phyloP scores from a whole-genome alignment of 495 filamentous ascomycete species.

The Penicillium pulvis region DNA sequence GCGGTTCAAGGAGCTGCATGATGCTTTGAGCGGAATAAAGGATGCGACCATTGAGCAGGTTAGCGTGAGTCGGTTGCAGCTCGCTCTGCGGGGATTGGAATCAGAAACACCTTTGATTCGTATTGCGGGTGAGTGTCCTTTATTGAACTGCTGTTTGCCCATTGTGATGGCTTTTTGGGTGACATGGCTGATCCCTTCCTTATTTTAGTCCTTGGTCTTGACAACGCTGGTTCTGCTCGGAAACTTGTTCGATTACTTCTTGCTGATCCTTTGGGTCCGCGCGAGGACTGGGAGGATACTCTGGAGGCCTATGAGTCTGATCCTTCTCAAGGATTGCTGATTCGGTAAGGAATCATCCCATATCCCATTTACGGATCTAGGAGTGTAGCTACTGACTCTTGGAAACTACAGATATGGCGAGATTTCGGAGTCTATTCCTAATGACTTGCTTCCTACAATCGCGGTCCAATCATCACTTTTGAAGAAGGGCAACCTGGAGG shows the following conservation, averaged over 20 bases:
- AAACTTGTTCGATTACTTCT: conserved; percentile 71
- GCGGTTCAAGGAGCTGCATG: conserved; percentile 56
- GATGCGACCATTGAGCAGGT: conserved; percentile 63
- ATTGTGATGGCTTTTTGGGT: neutral
- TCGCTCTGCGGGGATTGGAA: conserved; percentile 77
- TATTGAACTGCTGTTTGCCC: neutral
- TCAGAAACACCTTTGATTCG: conserved; percentile 66
- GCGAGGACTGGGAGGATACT: conserved; percentile 70
- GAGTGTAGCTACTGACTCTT: neutral
- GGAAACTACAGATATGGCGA: conserved; percentile 54
- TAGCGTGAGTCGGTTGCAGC: conserved; percentile 73
- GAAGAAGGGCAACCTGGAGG: conserved; percentile 69
- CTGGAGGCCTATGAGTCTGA: conserved; percentile 52
- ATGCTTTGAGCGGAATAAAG: conserved; percentile 62
- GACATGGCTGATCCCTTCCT: conserved; percentile 4
- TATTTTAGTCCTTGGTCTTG: conserved; percentile 53
- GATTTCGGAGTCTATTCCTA: conserved; percentile 41
- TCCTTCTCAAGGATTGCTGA: conserved; percentile 54
- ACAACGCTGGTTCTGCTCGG: conserved; percentile 49
- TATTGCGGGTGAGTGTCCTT: conserved; percentile 57
- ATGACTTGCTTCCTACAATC: conserved; percentile 55
- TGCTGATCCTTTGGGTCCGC: conserved; percentile 70
- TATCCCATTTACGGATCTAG: neutral
- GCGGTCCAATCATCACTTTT: conserved; percentile 69
- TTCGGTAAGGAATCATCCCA: conserved; percentile 47